A percentile compares a stretch with the other conserved stretches of the same genome.
Evolutionary conservation across 2,329 filamentous ascomycete genomes (phyloP).

Genomic region (Zymoseptoria tritici): DNA sequence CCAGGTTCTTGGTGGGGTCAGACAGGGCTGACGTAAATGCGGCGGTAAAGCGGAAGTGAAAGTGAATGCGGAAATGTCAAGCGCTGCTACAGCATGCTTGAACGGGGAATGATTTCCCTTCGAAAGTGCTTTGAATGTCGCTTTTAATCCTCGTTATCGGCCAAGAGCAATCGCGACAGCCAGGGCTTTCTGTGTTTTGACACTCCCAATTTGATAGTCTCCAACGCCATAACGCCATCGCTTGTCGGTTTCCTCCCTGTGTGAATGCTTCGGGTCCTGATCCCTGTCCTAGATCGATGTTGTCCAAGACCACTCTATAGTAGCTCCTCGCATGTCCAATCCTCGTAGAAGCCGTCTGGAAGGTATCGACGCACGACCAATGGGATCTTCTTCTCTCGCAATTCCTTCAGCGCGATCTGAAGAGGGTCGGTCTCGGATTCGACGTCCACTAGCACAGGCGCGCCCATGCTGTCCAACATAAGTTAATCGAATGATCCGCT

Average conservation of each 20-base stretch:
- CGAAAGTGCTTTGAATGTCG: background rate
- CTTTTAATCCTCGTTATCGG: background rate
- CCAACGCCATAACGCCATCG: background rate
- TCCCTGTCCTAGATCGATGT: background rate
- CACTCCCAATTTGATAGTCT: background rate
- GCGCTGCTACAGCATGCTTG: background rate
- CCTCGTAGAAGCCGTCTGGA: constrained; percentile 97
- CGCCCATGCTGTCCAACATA: constrained; percentile 70
- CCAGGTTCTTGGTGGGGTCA: background rate
- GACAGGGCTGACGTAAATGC: constrained; percentile 3
- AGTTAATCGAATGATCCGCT: background rate
- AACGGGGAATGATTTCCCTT: background rate
- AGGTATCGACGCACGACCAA: constrained; percentile 91
- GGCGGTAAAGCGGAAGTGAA: background rate
- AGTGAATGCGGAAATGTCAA: background rate
- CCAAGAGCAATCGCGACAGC: background rate
- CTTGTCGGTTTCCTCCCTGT: background rate
- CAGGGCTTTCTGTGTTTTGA: background rate
- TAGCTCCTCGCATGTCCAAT: constrained; percentile 97
- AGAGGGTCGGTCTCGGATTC: constrained; percentile 97
- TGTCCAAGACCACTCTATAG: constrained; percentile 40
- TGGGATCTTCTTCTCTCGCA: constrained; percentile 97
- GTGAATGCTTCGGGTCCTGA: constrained; percentile 1
- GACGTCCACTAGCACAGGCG: constrained; percentile 88
- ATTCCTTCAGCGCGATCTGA: constrained; percentile 94